Evolutionary conservation across 106 monocot genomes (phyloP).

Genomic region (Dendrobium catenatum): DNA sequence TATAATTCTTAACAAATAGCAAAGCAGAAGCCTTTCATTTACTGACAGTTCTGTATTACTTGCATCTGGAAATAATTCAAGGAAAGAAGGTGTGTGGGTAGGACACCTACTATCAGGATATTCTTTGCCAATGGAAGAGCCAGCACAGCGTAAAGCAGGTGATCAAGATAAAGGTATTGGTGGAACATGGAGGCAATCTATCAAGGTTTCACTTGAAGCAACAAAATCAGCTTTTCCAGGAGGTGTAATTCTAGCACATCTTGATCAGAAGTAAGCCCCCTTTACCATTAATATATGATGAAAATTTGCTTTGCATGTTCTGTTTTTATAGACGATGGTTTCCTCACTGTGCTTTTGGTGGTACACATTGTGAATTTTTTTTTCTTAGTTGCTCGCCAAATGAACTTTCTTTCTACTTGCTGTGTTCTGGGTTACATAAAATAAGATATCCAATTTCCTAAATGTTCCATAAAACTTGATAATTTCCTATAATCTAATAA

Average conservation of each 20-base stretch:
- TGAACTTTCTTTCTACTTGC: not conserved
- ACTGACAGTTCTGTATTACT: not conserved
- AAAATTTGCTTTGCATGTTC: not conserved
- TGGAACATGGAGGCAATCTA: constrained; percentile 91
- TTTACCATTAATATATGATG: not conserved
- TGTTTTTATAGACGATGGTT: not conserved
- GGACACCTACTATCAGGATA: constrained; percentile 93
- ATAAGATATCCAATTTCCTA: too few relatives aligned
- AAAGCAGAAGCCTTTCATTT: not conserved
- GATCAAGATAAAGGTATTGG: constrained; percentile 28
- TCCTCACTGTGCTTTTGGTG: not conserved
- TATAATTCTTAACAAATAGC: not conserved
- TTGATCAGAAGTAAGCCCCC: constrained; percentile 83
- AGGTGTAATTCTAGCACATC: constrained; percentile 75
- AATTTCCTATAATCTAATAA: too few relatives aligned
- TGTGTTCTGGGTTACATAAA: not conserved
- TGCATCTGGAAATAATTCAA: constrained; percentile 26
- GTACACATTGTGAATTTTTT: not conserved
- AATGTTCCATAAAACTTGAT: too few relatives aligned
- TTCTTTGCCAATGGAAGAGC: constrained; percentile 93
- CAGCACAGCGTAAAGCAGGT: constrained; percentile 32
- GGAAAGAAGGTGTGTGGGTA: constrained; percentile 92
- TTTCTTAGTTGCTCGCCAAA: not conserved
- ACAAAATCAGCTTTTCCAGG: constrained; percentile 79
- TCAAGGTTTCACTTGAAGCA: constrained; percentile 65